A percentile compares a stretch with the other conserved stretches of the same genome.
These are phyloP conservation scores for Euclidium syriacum DNA, from an alignment of 345 rosid species.

Conservation along the genomic window DNA sequence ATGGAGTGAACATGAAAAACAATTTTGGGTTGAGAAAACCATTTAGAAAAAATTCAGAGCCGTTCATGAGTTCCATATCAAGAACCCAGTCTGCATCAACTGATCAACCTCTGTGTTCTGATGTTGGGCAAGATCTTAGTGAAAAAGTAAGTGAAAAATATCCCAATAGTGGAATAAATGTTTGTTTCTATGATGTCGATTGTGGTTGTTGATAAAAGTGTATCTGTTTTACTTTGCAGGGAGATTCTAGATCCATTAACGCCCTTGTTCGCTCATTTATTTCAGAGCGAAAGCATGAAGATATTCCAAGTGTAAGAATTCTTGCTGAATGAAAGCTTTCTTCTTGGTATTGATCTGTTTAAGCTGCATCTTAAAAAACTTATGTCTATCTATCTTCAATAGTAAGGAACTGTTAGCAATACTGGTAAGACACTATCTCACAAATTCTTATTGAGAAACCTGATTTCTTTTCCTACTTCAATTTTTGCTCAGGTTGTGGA, in stretches of 20 bases:
- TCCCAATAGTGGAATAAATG: constrained; percentile 1
- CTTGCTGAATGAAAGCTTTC: constrained; percentile 1
- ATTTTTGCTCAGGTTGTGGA: constrained; percentile 57
- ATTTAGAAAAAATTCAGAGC: constrained; percentile 65
- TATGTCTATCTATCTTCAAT: not conserved
- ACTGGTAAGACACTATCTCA: not conserved
- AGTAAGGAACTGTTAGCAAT: not conserved
- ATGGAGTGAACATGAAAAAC: constrained; percentile 44
- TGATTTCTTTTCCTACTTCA: not conserved
- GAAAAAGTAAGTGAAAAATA: constrained; percentile 49
- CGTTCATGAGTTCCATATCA: constrained; percentile 53
- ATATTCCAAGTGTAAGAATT: constrained; percentile 60
- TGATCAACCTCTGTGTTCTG: constrained; percentile 28
- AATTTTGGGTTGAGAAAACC: constrained; percentile 37
- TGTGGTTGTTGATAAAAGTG: not conserved
- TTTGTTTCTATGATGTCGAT: not conserved
- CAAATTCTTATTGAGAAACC: not conserved
- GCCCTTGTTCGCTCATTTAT: constrained; percentile 61
- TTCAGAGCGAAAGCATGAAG: constrained; percentile 66
- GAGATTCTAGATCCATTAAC: constrained; percentile 46
- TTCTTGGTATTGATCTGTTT: not conserved
- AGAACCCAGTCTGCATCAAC: constrained; percentile 35
- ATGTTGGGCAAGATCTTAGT: constrained; percentile 41
- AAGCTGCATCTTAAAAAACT: not conserved
- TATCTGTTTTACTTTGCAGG: constrained; percentile 33